Conservation (phyloP, 805 yeast genomes). For the Yamadazyma philogaea region DNA sequence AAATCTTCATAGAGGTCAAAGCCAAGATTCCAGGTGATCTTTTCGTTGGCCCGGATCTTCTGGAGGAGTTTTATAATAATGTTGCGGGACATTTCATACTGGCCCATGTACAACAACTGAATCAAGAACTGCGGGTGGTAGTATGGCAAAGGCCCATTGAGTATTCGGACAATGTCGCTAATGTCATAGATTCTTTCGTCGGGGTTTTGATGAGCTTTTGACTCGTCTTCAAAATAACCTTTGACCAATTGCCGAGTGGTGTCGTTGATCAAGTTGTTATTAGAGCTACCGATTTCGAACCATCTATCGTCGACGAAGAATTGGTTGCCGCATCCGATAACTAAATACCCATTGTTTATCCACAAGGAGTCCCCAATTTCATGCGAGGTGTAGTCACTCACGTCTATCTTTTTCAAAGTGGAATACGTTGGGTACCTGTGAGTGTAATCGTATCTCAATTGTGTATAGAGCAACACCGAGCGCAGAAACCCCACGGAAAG, state of each 20-base stretch:
- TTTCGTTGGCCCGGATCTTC: conserved; percentile 41
- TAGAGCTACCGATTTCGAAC: conserved; percentile 29
- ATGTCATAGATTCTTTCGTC: conserved; percentile 37
- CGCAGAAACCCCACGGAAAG: conserved; percentile 75
- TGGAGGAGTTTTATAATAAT: conserved; percentile 54
- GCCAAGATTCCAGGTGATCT: conserved; percentile 33
- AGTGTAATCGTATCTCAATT: conserved; percentile 85
- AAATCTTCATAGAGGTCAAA: conserved; percentile 22
- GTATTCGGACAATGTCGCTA: conserved; percentile 66
- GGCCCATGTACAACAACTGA: conserved; percentile 66
- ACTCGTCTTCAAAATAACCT: conserved; percentile 22
- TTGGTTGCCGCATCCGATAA: conserved; percentile 87
- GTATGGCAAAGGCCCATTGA: conserved; percentile 86
- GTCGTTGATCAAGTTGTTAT: conserved; percentile 44
- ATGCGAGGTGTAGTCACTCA: conserved; percentile 70
- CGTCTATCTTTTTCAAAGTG: conserved; percentile 68
- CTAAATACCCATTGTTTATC: conserved; percentile 75
- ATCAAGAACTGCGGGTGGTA: conserved; percentile 88
- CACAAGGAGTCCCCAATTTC: conserved; percentile 86
- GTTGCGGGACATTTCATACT: conserved; percentile 50
- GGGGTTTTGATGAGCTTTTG: neutral
- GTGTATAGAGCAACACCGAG: conserved; percentile 68
- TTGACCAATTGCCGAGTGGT: conserved; percentile 43
- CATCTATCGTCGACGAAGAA: conserved; percentile 75
- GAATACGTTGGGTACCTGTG: conserved; percentile 75